phyloP scores from a whole-genome alignment of 1,139 yeast genomes.

The Kazachstania sp. region DNA sequence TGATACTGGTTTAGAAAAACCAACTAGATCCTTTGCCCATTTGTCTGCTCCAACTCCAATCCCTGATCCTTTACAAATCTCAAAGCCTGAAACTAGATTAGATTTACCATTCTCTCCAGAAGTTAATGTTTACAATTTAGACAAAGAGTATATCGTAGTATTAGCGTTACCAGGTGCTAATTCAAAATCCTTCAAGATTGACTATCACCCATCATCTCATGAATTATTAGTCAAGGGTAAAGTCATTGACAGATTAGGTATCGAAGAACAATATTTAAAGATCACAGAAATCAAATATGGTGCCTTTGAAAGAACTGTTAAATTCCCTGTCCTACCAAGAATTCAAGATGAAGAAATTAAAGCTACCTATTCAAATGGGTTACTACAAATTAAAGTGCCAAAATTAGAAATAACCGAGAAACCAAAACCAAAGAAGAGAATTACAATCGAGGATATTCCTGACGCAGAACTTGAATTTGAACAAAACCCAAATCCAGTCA shows the following conservation, averaged over 20 bases:
- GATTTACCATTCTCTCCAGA: conserved; percentile 46
- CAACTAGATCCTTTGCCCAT: conserved; percentile 22
- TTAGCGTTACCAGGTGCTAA: conserved; percentile 49
- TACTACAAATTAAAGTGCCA: conserved; percentile 44
- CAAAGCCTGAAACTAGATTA: conserved; percentile 38
- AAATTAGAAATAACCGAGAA: conserved; percentile 32
- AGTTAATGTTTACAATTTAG: conserved; percentile 44
- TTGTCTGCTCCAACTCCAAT: conserved; percentile 32
- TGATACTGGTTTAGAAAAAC: not conserved
- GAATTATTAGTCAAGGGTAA: conserved; percentile 43
- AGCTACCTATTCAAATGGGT: conserved; percentile 44
- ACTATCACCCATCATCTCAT: conserved; percentile 46
- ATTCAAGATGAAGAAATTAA: conserved; percentile 44
- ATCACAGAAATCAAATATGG: conserved; percentile 44
- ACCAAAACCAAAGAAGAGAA: conserved; percentile 36
- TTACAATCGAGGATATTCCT: conserved; percentile 35
- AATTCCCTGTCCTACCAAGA: conserved; percentile 44
- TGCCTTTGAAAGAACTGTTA: conserved; percentile 45
- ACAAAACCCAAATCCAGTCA: conserved; percentile 24
- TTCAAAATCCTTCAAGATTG: conserved; percentile 43
- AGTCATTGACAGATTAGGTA: conserved; percentile 34
- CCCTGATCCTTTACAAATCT: conserved; percentile 37
- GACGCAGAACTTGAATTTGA: conserved; percentile 36
- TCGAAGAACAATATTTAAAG: conserved; percentile 31
- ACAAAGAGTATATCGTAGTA: conserved; percentile 37